Conservation (phyloP, 2,329 filamentous ascomycete species). For the Cercospora sesami region DNA sequence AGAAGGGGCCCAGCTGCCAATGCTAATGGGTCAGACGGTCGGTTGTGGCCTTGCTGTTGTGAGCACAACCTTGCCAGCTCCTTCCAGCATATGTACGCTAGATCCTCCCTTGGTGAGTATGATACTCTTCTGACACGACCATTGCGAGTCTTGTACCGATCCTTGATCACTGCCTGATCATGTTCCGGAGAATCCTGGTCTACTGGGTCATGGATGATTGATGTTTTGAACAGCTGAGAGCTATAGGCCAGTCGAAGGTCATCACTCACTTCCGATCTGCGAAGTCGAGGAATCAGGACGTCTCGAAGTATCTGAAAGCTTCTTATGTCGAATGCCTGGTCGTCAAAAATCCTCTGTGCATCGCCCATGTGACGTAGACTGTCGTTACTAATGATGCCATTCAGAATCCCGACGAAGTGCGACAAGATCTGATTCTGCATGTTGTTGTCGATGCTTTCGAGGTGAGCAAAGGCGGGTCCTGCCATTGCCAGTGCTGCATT, state of each 20-base stretch:
- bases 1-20: conserved; percentile 76
- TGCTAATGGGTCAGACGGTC: conserved; percentile 63
- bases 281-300: conserved; percentile 73
- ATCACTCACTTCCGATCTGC: conserved; percentile 65
- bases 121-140: conserved; percentile 71
- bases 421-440: conserved; percentile 50
- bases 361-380: conserved; percentile 36
- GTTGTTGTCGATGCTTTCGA: conserved; percentile 38
- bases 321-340: conserved; percentile 78
- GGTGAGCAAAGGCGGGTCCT: conserved; percentile 60
- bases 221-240: conserved; percentile 75
- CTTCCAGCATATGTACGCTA: conserved; percentile 78
- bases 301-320: conserved; percentile 69
- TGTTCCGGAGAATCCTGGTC: conserved; percentile 57
- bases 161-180: conserved; percentile 56
- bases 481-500: conserved; percentile 68
- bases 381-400: conserved; percentile 43
- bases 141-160: conserved; percentile 64
- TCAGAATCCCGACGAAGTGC: conserved; percentile 42
- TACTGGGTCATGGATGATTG: conserved; percentile 69
- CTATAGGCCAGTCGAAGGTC: conserved; percentile 68
- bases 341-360: conserved; percentile 53
- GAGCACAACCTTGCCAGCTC: conserved; percentile 59
- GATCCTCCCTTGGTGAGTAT: conserved; percentile 65
- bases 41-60: conserved; percentile 5